phyloP scores from a whole-genome alignment of 345 rosid species.

The Rhodamnia argentea region DNA sequence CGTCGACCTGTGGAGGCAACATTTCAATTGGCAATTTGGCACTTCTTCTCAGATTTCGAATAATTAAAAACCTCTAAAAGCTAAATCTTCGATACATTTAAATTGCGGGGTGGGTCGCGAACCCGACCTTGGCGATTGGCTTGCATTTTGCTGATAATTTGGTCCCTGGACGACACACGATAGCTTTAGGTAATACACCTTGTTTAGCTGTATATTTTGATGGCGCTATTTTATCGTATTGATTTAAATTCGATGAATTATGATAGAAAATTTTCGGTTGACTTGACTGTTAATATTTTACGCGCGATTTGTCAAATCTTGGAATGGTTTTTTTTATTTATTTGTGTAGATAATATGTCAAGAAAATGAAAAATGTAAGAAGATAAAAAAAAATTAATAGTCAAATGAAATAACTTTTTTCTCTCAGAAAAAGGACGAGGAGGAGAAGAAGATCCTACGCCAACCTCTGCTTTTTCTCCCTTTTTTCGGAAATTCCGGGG shows the following conservation, averaged over 20 bases:
- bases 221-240: fast-evolving
- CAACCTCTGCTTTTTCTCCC: neutral
- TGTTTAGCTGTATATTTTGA: fast-evolving
- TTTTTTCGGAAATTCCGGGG: neutral
- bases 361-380: neutral
- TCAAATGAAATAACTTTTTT: neutral
- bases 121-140: fast-evolving
- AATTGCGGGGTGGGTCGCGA: fast-evolving
- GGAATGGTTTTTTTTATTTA: fast-evolving
- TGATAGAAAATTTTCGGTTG: no score
- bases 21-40: neutral
- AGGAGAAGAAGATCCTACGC: neutral
- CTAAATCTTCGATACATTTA: neutral
- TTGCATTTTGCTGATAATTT: neutral
- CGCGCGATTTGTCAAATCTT: no score
- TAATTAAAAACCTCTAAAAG: neutral
- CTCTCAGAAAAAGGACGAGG: neutral
- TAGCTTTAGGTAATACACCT: no score
- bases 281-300: no score
- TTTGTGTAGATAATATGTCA: fast-evolving
- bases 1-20: neutral
- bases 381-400: neutral
- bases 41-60: neutral
- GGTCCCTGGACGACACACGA: fast-evolving
- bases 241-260: no score